A percentile compares a stretch with the other conserved stretches of the same genome.
Conservation (phyloP, 2,329 filamentous ascomycete species). For the Fusarium nematophilum region DNA sequence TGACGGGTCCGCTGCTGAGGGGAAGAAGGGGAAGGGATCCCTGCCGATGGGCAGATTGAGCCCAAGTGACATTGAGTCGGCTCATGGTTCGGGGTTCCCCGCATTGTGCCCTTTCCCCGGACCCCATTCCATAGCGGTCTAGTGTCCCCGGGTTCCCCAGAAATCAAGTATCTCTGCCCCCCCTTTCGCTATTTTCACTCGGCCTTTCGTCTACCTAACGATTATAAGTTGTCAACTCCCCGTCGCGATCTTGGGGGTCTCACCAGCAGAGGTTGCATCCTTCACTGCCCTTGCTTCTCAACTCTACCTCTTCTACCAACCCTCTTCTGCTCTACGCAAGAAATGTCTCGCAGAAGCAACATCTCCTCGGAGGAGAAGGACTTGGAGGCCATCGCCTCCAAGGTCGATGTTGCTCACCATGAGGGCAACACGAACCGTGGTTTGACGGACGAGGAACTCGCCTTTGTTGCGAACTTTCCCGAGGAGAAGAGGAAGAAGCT, state of each 20-base stretch:
- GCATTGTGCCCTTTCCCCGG: conserved; percentile 1
- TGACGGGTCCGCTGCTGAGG: background rate
- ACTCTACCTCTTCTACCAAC: background rate
- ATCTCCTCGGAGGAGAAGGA: conserved; percentile 31
- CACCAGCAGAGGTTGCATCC: conserved; percentile 8
- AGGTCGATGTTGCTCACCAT: conserved; percentile 13
- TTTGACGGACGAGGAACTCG: conserved; percentile 26
- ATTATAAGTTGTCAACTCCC: background rate
- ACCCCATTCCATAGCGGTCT: background rate
- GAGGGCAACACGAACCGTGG: conserved; percentile 1
- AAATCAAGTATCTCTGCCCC: background rate
- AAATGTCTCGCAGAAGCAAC: conserved; percentile 20
- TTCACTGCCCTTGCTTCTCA: no score
- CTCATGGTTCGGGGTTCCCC: conserved; percentile 5
- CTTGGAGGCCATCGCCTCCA: conserved; percentile 25
- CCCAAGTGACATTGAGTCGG: conserved; percentile 2
- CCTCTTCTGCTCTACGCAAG: background rate
- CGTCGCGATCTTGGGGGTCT: background rate
- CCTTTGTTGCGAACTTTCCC: conserved; percentile 34
- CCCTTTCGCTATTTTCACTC: background rate
- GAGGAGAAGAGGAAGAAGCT: conserved; percentile 38
- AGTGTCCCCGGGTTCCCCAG: no score
- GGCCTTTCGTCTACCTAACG: no score
- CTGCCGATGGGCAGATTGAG: background rate
- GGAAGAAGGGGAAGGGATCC: background rate